Conservation (phyloP, 768 basidiomycete genomes). For the Kwoniella newhampshirensis region DNA sequence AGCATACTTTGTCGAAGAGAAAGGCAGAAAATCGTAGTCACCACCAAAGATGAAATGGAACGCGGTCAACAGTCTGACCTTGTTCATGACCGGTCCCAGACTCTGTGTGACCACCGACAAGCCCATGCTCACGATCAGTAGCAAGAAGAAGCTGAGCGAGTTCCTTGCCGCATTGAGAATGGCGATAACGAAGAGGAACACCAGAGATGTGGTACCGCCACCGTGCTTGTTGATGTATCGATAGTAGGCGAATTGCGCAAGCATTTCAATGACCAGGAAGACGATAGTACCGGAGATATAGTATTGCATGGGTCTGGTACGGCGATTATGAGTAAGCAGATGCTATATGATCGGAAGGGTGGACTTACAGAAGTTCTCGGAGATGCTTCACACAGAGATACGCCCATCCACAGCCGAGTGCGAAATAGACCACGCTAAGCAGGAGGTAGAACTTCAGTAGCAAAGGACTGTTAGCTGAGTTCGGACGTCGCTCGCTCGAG, state of each 20-base stretch:
- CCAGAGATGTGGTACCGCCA: conserved; percentile 56
- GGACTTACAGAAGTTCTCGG: conserved; percentile 81
- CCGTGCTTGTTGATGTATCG: conserved; percentile 74
- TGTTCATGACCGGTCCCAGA: conserved; percentile 78
- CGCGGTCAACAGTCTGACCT: conserved; percentile 73
- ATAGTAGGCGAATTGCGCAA: conserved; percentile 90
- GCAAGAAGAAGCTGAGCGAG: conserved; percentile 87
- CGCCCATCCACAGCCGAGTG: conserved; percentile 72
- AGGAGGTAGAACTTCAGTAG: conserved; percentile 75
- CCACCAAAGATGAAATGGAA: conserved; percentile 93
- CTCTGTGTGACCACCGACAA: conserved; percentile 87
- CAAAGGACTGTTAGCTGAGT: conserved; percentile 8
- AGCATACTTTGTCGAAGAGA: neutral
- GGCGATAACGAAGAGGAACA: conserved; percentile 90
- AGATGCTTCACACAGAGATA: conserved; percentile 77
- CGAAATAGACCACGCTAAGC: conserved; percentile 76
- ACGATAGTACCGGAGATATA: conserved; percentile 86
- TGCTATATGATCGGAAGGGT: too few relatives aligned
- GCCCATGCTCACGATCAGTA: conserved; percentile 87
- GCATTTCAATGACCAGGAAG: conserved; percentile 88
- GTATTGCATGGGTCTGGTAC: conserved; percentile 60
- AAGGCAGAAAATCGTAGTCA: conserved; percentile 55
- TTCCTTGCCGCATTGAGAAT: conserved; percentile 93
- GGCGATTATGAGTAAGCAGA: conserved; percentile 4
- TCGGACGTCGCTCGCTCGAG: conserved; percentile 1